Evolutionary conservation across 2,329 filamentous ascomycete species (phyloP), one percentile per base, ranked within the genome.

Genomic region (Remersonia thermophila): DNA sequence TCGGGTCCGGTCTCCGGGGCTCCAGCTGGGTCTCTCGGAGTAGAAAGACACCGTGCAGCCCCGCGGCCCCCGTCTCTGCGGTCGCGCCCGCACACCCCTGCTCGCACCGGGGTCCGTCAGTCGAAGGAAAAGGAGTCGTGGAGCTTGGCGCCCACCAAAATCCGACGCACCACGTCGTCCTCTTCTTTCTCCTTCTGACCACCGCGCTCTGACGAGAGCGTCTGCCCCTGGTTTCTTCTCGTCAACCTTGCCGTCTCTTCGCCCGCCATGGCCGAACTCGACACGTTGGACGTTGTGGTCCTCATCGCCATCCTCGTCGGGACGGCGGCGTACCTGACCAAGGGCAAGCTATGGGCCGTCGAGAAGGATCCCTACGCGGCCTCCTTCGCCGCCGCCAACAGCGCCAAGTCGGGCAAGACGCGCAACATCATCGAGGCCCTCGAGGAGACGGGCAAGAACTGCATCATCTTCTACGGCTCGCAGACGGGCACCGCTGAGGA

Each of bases 401-500:
- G 71, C 47, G 69, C 70, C 46, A 93, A 84, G 64, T 70, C 81
- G 8, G 84, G 80, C 49, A 87, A 86, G 66, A 89, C 87, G 42
- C 73, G 91, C 50, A 87, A 95, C 59, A 87, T 98, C 45, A 57
- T 95, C 42, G 83, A 96, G 69, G 93, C 93, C 66, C 82, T 98
- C 78, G 83, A 95, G 15, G 86, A 96, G 66, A 79, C 77, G 9
- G 80, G 79, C 60, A 98, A 96, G 68, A 96, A 98, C 66, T 95
- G 89, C 60, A 80, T 98, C 47, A 81, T 98, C 53, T 95, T 98
- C 69, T 98, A 95, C 58, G 91, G 91, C 48, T 98, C 91, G 23
- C 91, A 98, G 65, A 98, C 91, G 14, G 91, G 91, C 52, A 98
- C 91, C 28, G 91, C 91, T 33, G 93, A 98, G 65, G 91, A 98